Base-by-base conservation (phyloP, 371 early-diverging fungal species). In the Capniomyces stellatus region DNA sequence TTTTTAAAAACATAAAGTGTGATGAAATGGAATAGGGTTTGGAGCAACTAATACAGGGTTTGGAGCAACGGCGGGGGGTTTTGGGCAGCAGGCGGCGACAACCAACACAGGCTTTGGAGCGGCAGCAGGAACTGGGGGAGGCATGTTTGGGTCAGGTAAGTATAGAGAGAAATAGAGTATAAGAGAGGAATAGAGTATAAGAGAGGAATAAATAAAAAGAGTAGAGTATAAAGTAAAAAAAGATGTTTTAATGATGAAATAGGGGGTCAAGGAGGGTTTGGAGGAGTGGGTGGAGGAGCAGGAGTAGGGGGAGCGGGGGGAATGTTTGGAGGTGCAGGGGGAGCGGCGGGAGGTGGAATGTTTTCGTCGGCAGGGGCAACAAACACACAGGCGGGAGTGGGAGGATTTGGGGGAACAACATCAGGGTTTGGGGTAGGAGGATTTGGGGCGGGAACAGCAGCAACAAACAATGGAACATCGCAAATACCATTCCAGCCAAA, bases 401-500 rank as follows among this genome's bases (percentile, higher is more conserved):
- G 54, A 29, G 53, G 58, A 6, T 50, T 54, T 10, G 63, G 66
- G 31, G 51, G 22, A 30, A 46, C 52, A 12, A 59, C 43, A 1
- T 48, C 51, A 30, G 66, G 66, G 19, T 54, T 54, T 44, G 54
- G 54, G 10, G 19, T 22, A 19, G 29, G 31, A 41, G 43, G 23
- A 29, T 46, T 54, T 31, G 47, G 21, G 4, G 30, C 54, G 35
- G 54, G 44, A 3, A 49, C 51, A n/a, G 48, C 54, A 10, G 49
- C 19, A 41, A 52, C n/a, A 28, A 62, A 58, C 40, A 71, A 62
- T 21, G 93, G 93, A 19, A 88, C 91, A 0, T 82, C 83, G n/a
- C 71, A 73, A 54, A 83, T 85, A 1, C 64, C 81, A n/a, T 91
- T 74, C 58, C 39, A 73, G 4, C 64, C 79, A 6, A 76, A 77